Evolutionary conservation across 2,329 filamentous ascomycete species (phyloP).

Genomic region (Pseudogymnoascus verrucosus): DNA sequence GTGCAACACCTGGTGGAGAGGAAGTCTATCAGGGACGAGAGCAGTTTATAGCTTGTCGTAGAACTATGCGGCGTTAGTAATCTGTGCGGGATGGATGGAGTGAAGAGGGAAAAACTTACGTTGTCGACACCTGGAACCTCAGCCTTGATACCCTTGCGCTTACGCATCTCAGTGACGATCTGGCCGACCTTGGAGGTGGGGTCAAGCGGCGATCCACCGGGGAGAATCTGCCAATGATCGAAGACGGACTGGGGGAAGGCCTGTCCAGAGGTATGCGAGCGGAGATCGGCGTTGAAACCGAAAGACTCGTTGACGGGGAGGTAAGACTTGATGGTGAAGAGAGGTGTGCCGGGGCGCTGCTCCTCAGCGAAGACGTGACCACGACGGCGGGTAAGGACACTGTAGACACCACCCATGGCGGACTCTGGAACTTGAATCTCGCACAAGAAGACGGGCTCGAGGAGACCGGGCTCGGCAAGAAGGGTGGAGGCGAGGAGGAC

Average conservation of each 20-base stretch:
- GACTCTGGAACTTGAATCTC: slow-evolving; percentile 98
- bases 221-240: slow-evolving; percentile 96
- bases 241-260: slow-evolving; percentile 99
- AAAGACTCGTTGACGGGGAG: slow-evolving; percentile 95
- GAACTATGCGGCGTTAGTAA: slow-evolving; percentile 58
- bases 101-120: slow-evolving; percentile 53
- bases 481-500: slow-evolving; percentile 90
- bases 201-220: slow-evolving; percentile 89
- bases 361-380: slow-evolving; percentile 99
- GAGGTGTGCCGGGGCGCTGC: slow-evolving; percentile 95
- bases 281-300: slow-evolving; percentile 97
- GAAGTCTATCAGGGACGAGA: slow-evolving; percentile 26
- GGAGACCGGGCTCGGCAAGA: slow-evolving; percentile 81
- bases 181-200: slow-evolving; percentile 70
- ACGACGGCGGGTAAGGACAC: slow-evolving; percentile 94
- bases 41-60: slow-evolving; percentile 90
- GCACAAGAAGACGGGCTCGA: slow-evolving; percentile 97
- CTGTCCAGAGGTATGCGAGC: slow-evolving; percentile 87
- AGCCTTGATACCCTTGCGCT: slow-evolving; percentile 99
- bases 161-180: slow-evolving; percentile 84
- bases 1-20: slow-evolving; percentile 18
- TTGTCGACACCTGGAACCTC: slow-evolving; percentile 89
- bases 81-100: slow-evolving; percentile 12
- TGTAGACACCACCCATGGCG: slow-evolving; percentile 99
- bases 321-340: slow-evolving; percentile 99